A percentile compares a stretch with the other conserved stretches of the same genome.
These are phyloP conservation scores for Naganishia antarctica DNA, from an alignment of 768 basidiomycete species.

Conservation along the genomic window DNA sequence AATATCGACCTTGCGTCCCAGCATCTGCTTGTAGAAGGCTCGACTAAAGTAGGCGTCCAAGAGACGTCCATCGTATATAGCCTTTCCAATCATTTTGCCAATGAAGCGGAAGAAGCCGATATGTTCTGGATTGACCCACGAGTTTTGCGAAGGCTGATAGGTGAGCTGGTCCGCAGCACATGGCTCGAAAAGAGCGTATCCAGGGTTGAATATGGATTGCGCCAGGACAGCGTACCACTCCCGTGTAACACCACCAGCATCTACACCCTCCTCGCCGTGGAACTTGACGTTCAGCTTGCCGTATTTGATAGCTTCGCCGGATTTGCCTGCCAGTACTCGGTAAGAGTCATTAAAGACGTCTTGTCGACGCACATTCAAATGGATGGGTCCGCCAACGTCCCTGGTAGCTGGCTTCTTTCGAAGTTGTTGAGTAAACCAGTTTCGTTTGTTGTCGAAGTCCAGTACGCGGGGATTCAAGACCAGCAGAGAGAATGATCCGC, in stretches of 20 bases:
- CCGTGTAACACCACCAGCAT: constrained; percentile 94
- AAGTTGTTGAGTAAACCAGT: constrained; percentile 52
- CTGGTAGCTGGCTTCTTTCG: constrained; percentile 36
- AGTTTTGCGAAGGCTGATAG: constrained; percentile 69
- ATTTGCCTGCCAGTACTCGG: constrained; percentile 79
- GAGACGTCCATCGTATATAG: constrained; percentile 82
- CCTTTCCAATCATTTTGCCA: constrained; percentile 90
- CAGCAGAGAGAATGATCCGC: constrained; percentile 92
- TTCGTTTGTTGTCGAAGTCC: constrained; percentile 99
- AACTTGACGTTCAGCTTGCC: constrained; percentile 95
- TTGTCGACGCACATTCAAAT: constrained; percentile 48
- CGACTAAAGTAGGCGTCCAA: constrained; percentile 97
- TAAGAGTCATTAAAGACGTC: constrained; percentile 98
- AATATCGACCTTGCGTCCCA: constrained; percentile 91
- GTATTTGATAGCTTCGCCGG: constrained; percentile 93
- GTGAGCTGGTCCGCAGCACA: constrained; percentile 91
- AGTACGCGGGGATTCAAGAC: constrained; percentile 93
- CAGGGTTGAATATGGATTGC: constrained; percentile 97
- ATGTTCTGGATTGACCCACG: constrained; percentile 73
- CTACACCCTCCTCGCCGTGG: constrained; percentile 94
- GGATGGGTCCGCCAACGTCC: constrained; percentile 30
- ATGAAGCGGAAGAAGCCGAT: constrained; percentile 98
- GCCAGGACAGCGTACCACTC: constrained; percentile 99
- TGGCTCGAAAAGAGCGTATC: constrained; percentile 89
- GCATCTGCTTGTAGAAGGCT: constrained; percentile 88